Base-by-base conservation (phyloP, 1,284 basidiomycete species). In the Tilletia walkeri region DNA sequence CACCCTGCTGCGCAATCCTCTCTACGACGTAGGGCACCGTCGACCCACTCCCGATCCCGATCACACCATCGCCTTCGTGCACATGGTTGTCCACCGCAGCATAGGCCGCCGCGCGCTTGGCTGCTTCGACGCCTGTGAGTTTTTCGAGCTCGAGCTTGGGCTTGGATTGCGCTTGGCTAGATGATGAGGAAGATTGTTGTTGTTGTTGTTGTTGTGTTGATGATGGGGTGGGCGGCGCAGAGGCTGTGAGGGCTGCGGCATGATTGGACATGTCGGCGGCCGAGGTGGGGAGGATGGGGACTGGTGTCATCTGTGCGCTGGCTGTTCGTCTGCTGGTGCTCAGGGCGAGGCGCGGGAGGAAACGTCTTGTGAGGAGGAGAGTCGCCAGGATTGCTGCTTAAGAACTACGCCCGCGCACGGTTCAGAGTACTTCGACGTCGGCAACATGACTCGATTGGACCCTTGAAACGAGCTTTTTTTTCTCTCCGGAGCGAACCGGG, bases 1-100 rank as follows among this genome's bases (percentile, higher is more conserved):
- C 76, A 12, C 94, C 94, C 84, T 97, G 94, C 74, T 91, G 88
- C 7, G 94, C 88, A 72, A 99, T 95, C 53, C 95, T 88, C 80
- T 99, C 95, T 48, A 99, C 94, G 69, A 97, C 95, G 82, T 96
- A 99, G 1, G 95, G 95, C 0, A 99, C 95, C 0, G 96, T 99
- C 1, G 94, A 96, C 41, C 95, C 53, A 71, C 77, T 66, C 12
- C 83, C 83, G 47, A 84, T 84, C 59, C 71, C 66, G 85, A 89
- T 77, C 78, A 93, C 93, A 86, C 90, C 90, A 85, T 97, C 91
- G 76, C 93, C 88, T 16, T 90, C 88, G 69, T 88, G 88, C 53
- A 99, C 88, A 85, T 98, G 91, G 69, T 90, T 88, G 84, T 99
- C 95, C 1, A 99, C 95, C 0, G 96, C 95, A 3, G 93, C 92